Conservation (phyloP, 495 filamentous ascomycete genomes). For the Annulohypoxylon nitens region DNA sequence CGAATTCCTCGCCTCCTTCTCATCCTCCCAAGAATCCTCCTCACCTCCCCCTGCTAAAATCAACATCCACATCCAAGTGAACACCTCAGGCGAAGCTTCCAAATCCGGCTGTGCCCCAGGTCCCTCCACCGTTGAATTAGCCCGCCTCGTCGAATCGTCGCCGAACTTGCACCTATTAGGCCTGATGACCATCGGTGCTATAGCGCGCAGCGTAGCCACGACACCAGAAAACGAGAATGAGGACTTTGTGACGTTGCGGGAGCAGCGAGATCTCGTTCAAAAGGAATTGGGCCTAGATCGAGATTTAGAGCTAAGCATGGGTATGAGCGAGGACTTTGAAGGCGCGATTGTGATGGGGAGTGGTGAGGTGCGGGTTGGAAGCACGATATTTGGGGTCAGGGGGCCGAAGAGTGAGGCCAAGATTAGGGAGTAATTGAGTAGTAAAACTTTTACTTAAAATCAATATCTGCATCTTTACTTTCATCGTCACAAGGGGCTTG, state of each 20-base stretch:
- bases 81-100: conserved; percentile 88
- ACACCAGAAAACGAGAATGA: conserved; percentile 86
- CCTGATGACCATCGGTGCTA: conserved; percentile 97
- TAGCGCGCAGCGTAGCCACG: conserved; percentile 80
- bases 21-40: conserved; percentile 19
- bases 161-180: conserved; percentile 80
- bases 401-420: conserved; percentile 79
- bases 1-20: conserved; percentile 58
- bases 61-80: conserved; percentile 90
- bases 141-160: conserved; percentile 73
- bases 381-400: conserved; percentile 89
- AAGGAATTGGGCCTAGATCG: conserved; percentile 59
- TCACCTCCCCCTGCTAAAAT: conserved; percentile 60
- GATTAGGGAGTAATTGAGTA: too few species aligned
- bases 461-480: too few species aligned
- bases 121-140: conserved; percentile 68
- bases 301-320: conserved; percentile 72
- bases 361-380: conserved; percentile 94
- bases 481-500: too few species aligned
- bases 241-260: conserved; percentile 79
- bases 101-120: conserved; percentile 86
- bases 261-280: conserved; percentile 74
- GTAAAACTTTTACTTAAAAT: too few species aligned
- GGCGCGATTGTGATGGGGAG: conserved; percentile 86
- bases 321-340: conserved; percentile 97